Conservation (phyloP, 2,329 filamentous ascomycete species). For the Beauveria sp. region DNA sequence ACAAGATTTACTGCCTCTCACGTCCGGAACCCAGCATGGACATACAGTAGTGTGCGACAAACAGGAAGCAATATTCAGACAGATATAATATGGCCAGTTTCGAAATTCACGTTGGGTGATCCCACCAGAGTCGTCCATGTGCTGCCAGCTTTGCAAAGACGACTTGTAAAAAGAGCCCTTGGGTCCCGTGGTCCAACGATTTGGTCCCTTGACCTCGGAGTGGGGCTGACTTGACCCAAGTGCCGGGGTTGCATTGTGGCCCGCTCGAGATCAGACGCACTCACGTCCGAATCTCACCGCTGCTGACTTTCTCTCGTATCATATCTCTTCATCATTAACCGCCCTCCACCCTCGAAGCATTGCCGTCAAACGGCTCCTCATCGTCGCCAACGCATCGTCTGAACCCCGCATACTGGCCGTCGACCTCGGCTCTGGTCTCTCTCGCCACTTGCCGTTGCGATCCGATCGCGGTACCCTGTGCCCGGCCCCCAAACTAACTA, state of each 20-base stretch:
- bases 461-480: background rate
- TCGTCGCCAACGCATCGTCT: background rate
- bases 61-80: background rate
- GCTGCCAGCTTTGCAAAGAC: background rate
- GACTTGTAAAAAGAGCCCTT: background rate
- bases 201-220: slow-evolving; percentile 8
- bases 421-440: background rate
- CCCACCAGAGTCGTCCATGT: too few relatives aligned
- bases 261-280: background rate
- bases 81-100: background rate
- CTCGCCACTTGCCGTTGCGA: background rate
- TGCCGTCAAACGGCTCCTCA: background rate
- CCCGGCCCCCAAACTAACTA: background rate
- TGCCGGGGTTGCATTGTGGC: background rate
- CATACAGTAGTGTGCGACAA: too few relatives aligned
- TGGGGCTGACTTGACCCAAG: background rate
- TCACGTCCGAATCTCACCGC: background rate
- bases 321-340: background rate
- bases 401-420: background rate
- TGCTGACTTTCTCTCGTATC: background rate
- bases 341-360: background rate
- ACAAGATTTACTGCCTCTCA: too few relatives aligned
- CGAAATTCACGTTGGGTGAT: too few relatives aligned
- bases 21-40: too few relatives aligned
- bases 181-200: background rate